Conservation (phyloP, 495 filamentous ascomycete genomes). For the Podospora australis region DNA sequence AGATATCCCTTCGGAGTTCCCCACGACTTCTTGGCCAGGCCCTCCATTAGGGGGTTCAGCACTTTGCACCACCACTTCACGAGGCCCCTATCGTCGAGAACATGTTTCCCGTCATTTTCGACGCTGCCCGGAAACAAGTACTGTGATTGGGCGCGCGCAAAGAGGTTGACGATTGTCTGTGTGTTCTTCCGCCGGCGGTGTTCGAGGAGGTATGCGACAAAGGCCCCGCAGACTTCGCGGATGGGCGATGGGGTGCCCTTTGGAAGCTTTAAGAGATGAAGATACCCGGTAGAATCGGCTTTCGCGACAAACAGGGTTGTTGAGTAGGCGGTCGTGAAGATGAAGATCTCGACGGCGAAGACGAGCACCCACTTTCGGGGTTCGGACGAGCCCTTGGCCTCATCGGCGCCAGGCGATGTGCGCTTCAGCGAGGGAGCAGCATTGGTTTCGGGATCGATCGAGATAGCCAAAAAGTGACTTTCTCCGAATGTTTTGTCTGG, state of each 20-base stretch:
- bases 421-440: slow-evolving; percentile 13
- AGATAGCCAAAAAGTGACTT: slow-evolving; percentile 76
- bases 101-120: slow-evolving; percentile 79
- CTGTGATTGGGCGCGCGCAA: slow-evolving; percentile 86
- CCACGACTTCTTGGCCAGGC: slow-evolving; percentile 24
- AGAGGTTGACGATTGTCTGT: slow-evolving; percentile 77
- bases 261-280: slow-evolving; percentile 57
- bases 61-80: slow-evolving; percentile 94
- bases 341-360: slow-evolving; percentile 52
- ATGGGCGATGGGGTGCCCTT: slow-evolving; percentile 64
- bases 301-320: slow-evolving; percentile 94
- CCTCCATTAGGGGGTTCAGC: slow-evolving; percentile 65
- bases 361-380: slow-evolving; percentile 30
- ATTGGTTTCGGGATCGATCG: slow-evolving; percentile 40
- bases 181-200: slow-evolving; percentile 60
- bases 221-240: slow-evolving; percentile 62
- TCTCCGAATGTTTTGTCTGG: slow-evolving; percentile 77
- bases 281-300: slow-evolving; percentile 89
- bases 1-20: slow-evolving; percentile 62
- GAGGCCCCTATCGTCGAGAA: slow-evolving; percentile 82
- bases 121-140: slow-evolving; percentile 92
- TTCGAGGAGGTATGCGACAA: slow-evolving; percentile 66
- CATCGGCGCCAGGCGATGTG: slow-evolving; percentile 25
- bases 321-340: slow-evolving; percentile 67
- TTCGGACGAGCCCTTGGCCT: slow-evolving; percentile 13